phyloP scores from a whole-genome alignment of 2,329 filamentous ascomycete genomes.

The Albophoma yamanashiensis region DNA sequence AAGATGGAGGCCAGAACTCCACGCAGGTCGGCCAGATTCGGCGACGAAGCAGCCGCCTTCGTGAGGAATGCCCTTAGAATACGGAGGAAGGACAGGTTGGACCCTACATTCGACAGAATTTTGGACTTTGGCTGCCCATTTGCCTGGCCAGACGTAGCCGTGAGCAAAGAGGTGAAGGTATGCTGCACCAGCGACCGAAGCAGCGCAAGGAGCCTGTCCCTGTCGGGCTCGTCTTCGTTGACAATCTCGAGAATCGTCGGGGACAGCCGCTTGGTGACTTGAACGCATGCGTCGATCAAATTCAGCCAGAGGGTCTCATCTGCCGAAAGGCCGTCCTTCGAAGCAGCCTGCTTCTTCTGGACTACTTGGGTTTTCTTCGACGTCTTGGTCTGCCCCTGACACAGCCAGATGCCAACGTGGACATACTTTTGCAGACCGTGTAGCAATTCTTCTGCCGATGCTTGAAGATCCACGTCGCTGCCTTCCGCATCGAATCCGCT shows the following conservation, averaged over 20 bases:
- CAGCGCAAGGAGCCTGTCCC: conserved; percentile 50
- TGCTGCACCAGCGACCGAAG: conserved; percentile 78
- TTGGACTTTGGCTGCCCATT: conserved; percentile 20
- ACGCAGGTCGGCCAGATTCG: conserved; percentile 78
- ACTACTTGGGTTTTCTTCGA: conserved; percentile 33
- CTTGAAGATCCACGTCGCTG: conserved; percentile 37
- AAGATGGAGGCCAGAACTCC: conserved; percentile 83
- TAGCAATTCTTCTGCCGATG: conserved; percentile 63
- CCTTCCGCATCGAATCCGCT: conserved; percentile 48
- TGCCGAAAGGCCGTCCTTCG: conserved; percentile 33
- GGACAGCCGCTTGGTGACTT: conserved; percentile 54
- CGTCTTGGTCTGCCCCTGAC: conserved; percentile 70
- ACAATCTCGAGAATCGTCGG: conserved; percentile 34
- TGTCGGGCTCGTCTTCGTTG: conserved; percentile 31
- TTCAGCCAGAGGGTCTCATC: conserved; percentile 51
- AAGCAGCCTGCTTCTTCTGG: conserved; percentile 36
- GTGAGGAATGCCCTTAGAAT: conserved; percentile 83
- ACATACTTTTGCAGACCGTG: conserved; percentile 78
- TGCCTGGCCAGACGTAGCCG: conserved; percentile 52
- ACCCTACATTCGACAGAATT: conserved; percentile 26
- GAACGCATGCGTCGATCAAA: conserved; percentile 49
- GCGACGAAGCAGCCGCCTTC: conserved; percentile 69
- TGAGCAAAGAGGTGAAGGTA: conserved; percentile 77
- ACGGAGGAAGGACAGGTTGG: conserved; percentile 70
- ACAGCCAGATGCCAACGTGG: conserved; percentile 91